Conservation (phyloP, 352 stramenopile genomes). For the Phytopythium vexans region DNA sequence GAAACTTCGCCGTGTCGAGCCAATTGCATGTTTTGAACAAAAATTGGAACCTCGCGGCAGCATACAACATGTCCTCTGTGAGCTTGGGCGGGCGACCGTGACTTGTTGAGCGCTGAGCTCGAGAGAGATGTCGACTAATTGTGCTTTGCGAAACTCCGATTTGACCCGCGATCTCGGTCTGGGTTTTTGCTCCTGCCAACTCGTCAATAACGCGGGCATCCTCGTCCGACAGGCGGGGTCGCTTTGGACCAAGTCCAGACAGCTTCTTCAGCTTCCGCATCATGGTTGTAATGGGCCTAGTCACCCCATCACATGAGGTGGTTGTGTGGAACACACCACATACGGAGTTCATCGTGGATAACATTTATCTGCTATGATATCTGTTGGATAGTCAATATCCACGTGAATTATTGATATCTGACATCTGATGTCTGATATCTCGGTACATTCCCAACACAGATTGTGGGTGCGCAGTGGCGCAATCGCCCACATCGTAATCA, state of each 20-base stretch:
- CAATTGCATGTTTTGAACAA: constrained; percentile 1
- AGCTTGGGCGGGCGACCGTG: neutral
- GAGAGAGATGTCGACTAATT: neutral
- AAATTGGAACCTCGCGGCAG: neutral
- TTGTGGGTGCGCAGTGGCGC: too few relatives aligned
- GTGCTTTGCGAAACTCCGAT: neutral
- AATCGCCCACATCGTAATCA: too few relatives aligned
- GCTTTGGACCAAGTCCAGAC: neutral
- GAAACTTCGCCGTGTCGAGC: neutral
- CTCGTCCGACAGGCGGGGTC: neutral
- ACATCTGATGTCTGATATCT: too few relatives aligned
- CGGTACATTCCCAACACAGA: too few relatives aligned
- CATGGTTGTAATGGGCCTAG: too few relatives aligned
- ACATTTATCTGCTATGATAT: too few relatives aligned
- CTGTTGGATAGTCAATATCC: too few relatives aligned
- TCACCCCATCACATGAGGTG: too few relatives aligned
- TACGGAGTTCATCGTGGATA: too few relatives aligned
- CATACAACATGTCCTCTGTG: neutral
- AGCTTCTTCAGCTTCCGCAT: neutral
- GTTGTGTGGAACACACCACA: too few relatives aligned
- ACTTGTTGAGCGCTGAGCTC: too few relatives aligned
- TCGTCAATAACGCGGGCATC: neutral
- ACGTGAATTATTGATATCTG: too few relatives aligned
- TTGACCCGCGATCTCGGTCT: neutral
- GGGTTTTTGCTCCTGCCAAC: neutral